Evolutionary conservation across 2,329 filamentous ascomycete species (phyloP), one percentile per base, ranked within the genome.

Genomic region (Nemania sp.): DNA sequence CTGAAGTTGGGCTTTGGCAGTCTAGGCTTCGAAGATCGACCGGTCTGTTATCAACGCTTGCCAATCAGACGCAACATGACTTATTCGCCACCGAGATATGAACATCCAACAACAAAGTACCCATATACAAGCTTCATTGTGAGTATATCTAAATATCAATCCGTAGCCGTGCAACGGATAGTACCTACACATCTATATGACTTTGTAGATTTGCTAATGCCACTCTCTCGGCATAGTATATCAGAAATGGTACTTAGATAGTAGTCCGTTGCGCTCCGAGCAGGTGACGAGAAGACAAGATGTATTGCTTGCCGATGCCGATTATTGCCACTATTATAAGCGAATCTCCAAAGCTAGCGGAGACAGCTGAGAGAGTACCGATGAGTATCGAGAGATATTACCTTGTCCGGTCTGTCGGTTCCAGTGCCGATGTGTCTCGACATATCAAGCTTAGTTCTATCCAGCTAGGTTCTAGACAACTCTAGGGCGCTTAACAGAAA

Each of bases 11-110:
- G 62, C 22, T 53, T 62, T 57, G 52, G 26, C 27, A 45, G 62
- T 27, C 62, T 58, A 62, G 62, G 35, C 62, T 43, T 54, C 20
- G 53, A 66, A 32, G 53, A 68, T 66, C 66, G 45, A 29, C 54
- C 57, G 43, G 35, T 52, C 45, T 51, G 51, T 57, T 61, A 45
- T 61, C 56, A 22, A 43, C 24, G 41, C 51, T 47, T n/a, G 27
- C 56, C 61, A 61, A 64, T 64, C 22, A 61, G 18, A 61, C 26
- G 38, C 18, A 41, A 45, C 26, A 45, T 41, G 32, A 64, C 54
- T 56, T 35, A 18, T 11, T 56, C 51, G 43, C 32, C 56, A 56
- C 32, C 41, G 43, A 51, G 47, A n/a, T 59, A 57, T 15, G 5
- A 22, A 24, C 45, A 27, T 51, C n/a, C 26, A 52, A 24, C 47